Base-by-base conservation (phyloP, 1,284 basidiomycete species). In the Boletus sp. region DNA sequence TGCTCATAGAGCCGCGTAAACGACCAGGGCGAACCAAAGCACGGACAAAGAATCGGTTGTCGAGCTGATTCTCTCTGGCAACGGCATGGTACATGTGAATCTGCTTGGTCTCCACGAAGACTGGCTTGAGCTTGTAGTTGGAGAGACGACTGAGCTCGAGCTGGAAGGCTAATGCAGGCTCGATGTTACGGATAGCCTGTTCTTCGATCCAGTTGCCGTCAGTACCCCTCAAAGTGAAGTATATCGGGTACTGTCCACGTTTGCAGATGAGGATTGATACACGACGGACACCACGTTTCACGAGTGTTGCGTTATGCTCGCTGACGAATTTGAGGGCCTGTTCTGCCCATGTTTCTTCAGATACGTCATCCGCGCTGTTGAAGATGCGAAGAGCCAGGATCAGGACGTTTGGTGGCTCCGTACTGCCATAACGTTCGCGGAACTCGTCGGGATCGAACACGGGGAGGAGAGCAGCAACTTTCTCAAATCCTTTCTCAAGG, bases 141-240 rank as follows among this genome's bases (percentile, higher is more conserved):
- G 95, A 96, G 63, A 99, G 82, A 53, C 97, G 92, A 74, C 90
- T 91, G 57, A 99, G 88, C 76, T 99, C 97, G 53, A 99, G 85
- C 78, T 99, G 97, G 85, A 95, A 99, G 39, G 97, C 97, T 51
- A 99, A 83, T 41, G 97, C 97, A 31, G 97, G 97, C 74, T 99
- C 97, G 63, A 98, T 95, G 80, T 99, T 98, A 74, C 96, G 91
- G 73, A 99, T 97, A 13, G 95, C 89, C 72, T 94, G 87, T 75
- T 98, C 94, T 82, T 99, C 97, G 61, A 81, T 84, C 97, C 97
- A 99, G 18, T 74, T 73, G 29, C 86, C 89, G 50, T 85, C 79
- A 67, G 84, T 81, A 57, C 88, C 84, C 61, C 97, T 91, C 47
- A 98, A 79, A 48, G 97, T 99, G 78, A 90, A 93, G 81, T 96